phyloP scores from a whole-genome alignment of 1,139 yeast species.

The Keqinozyma sinolaborantium region DNA sequence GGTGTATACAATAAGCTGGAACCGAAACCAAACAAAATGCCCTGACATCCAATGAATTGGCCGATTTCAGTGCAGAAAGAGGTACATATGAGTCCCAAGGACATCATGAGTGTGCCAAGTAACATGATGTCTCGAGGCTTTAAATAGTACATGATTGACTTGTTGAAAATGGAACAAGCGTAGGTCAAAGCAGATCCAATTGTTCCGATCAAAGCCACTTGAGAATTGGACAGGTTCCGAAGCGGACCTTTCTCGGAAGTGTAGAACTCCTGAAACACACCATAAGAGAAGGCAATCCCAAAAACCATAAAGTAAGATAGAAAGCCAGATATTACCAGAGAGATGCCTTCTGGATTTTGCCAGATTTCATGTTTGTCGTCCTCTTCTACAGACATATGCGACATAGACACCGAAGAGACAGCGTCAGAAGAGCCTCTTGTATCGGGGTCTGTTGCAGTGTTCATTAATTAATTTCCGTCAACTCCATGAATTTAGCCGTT shows the following conservation, averaged over 20 bases:
- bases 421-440: too few species aligned
- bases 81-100: conserved; percentile 23
- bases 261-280: conserved; percentile 32
- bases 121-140: conserved; percentile 20
- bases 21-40: conserved; percentile 35
- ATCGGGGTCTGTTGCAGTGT: too few species aligned
- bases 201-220: conserved; percentile 29
- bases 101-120: conserved; percentile 21
- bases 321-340: conserved; percentile 22
- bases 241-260: conserved; percentile 25
- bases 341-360: conserved; percentile 6
- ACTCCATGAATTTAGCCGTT: too few species aligned
- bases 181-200: conserved; percentile 25
- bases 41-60: conserved; percentile 35
- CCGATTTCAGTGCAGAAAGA: conserved; percentile 18
- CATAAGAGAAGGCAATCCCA: conserved; percentile 31
- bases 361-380: conserved; percentile 3
- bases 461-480: too few species aligned
- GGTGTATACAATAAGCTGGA: conserved; percentile 34
- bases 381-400: neutral
- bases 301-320: conserved; percentile 29
- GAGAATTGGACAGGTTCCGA: conserved; percentile 14
- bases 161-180: conserved; percentile 21
- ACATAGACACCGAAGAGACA: too few species aligned
- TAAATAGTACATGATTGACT: conserved; percentile 14